Evolutionary conservation across 352 stramenopile species (phyloP).

Genomic region (Phytopythium boreale): DNA sequence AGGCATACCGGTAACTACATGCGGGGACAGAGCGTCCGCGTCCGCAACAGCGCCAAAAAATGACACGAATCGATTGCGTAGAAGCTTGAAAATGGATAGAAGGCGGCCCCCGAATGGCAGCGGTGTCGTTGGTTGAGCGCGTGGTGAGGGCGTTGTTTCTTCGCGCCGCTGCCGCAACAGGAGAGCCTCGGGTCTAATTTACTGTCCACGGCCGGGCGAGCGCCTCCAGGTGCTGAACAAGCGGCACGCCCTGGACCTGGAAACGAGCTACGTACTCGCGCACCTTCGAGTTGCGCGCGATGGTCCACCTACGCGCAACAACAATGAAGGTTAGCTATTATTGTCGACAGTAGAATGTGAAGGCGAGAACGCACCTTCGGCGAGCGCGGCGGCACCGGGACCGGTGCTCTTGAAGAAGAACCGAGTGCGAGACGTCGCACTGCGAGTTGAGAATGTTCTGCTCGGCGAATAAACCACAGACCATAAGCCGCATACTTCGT

Average conservation of each 20-base stretch:
- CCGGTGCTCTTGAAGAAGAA: slow-evolving; percentile 68
- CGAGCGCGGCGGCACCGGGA: slow-evolving; percentile 53
- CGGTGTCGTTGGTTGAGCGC: background rate
- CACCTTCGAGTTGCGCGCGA: slow-evolving; percentile 44
- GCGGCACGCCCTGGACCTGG: slow-evolving; percentile 59
- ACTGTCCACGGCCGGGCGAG: slow-evolving; percentile 30
- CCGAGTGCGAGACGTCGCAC: slow-evolving; percentile 48
- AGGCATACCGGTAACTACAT: background rate
- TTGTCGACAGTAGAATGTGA: background rate
- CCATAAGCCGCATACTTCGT: background rate
- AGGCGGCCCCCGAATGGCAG: background rate
- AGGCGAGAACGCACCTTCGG: slow-evolving; percentile 27
- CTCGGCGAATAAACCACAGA: background rate
- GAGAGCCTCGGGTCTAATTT: slow-evolving; percentile 10
- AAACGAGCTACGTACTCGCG: slow-evolving; percentile 54
- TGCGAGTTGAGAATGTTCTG: slow-evolving; percentile 72
- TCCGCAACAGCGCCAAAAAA: background rate
- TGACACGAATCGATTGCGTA: background rate
- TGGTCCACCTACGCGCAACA: slow-evolving; percentile 40
- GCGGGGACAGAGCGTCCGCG: background rate
- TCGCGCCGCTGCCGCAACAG: background rate
- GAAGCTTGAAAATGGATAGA: background rate
- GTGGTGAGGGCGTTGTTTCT: background rate
- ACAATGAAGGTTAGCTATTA: background rate
- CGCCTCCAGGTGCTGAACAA: slow-evolving; percentile 57